Base-by-base conservation (phyloP, 2,329 filamentous ascomycete species). In the Pseudogymnoascus sp. region DNA sequence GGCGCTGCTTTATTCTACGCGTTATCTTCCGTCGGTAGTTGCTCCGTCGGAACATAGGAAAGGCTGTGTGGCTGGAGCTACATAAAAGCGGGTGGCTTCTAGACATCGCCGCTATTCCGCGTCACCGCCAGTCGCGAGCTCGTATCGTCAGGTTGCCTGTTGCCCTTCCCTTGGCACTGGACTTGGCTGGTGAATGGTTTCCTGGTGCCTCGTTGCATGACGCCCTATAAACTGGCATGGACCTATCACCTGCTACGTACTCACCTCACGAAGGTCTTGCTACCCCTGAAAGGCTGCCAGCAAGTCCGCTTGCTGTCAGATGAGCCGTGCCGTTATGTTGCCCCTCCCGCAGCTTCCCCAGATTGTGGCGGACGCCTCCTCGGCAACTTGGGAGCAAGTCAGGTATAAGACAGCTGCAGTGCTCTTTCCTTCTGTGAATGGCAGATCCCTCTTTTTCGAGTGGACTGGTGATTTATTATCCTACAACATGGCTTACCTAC, bases 301-400 rank as follows among this genome's bases (percentile, higher is more conserved):
- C 29, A 17, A 54, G 21, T 5, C 47, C 15, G 5, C 47, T 54
- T n/a, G n/a, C 29, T 54, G 29, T 33, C 47, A 54, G 47, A 54
- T 54, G 47, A 54, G 47, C 47, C 47, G 47, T 33, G 47, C 47
- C 47, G 47, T 54, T 54, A 54, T 54, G 47, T 13, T 33, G 17
- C 26, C 29, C 47, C 47, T 33, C 47, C 47, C 47, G 29, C 8
- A 54, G 29, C 9, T 33, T 21, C 29, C 47, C 47, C 47, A 54
- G 47, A 29, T 33, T 54, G 29, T 54, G 47, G 47, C 47, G 29
- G 47, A 54, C 29, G 47, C 47, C 47, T 33, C 47, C 29, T 54
- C 13, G 47, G 47, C 47, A 17, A 7, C 9, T 3, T 33, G 47
- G 47, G 47, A 17, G 29, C 47, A 54, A 54, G 47, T 11, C 47